Base-by-base conservation (phyloP, 2,329 filamentous ascomycete genomes). In the Botrytis byssoidea region DNA sequence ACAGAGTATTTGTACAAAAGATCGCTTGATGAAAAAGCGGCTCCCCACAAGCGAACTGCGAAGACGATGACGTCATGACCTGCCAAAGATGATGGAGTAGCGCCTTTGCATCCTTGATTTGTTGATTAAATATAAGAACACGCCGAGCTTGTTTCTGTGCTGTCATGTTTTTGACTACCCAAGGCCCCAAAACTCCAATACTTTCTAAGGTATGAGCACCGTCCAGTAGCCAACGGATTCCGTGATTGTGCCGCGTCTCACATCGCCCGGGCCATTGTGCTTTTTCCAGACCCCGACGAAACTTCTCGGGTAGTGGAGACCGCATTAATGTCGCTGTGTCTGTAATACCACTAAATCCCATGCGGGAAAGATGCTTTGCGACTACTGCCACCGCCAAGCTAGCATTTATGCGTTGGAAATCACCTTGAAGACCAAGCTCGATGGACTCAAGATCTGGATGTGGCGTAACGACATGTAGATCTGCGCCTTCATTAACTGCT, bases 221-320 rank as follows among this genome's bases (percentile, higher is more conserved):
- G 16, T 65, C 63, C 5, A 65, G 42, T 9, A 65, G 18, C 63
- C 63, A 65, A 35, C 22, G 42, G 2, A 65, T 46, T 6, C 42
- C 9, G 1, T 35, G 40, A 65, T 48, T 20, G 16, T 35, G 18
- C 18, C 42, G 63, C 63, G 29, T 65, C n/a, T 65, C 63, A 25
- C 42, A 65, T 46, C 63, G n/a, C 10, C 63, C 42, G 6, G 63
- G 63, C 63, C 63, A 46, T 46, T 18, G 48, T 35, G 63, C 57
- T 22, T 60, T 65, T 65, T 65, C 63, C 1, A 65, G 63, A 46
- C 63, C 63, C 18, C 63, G 63, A 16, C n/a, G 63, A 12, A 65
- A 65, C 29, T 46, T 65, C 5, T 65, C 63, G n/a, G 63, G 42
- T 14, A 65, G 32, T 46, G 63, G 42, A 10, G n/a, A 35, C 44